Evolutionary conservation across 495 filamentous ascomycete species (phyloP).

Genomic region (Talaromyces ruber): DNA sequence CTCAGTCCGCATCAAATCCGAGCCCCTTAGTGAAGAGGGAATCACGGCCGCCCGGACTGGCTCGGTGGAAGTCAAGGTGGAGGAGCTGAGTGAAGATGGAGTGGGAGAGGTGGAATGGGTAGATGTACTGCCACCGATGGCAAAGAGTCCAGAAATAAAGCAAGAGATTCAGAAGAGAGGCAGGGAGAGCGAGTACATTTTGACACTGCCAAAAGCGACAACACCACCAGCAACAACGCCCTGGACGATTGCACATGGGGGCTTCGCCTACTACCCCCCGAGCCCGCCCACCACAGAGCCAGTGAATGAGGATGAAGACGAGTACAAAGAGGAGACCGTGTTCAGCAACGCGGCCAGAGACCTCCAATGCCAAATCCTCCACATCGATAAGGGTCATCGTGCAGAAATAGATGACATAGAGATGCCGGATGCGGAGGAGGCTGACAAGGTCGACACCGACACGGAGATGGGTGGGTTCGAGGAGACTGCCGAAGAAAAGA

Average conservation of each 20-base stretch:
- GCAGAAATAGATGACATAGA: background rate
- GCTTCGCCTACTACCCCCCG: background rate
- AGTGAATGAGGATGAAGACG: background rate
- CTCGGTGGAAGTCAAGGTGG: background rate
- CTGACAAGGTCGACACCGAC: background rate
- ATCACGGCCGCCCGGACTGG: background rate
- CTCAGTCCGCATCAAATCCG: background rate
- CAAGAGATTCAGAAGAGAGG: background rate
- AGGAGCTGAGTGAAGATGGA: background rate
- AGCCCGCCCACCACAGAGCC: background rate
- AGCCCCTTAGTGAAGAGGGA: background rate
- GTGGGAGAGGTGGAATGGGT: background rate
- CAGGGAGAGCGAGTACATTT: background rate
- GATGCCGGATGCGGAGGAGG: background rate
- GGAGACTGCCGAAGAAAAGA: background rate
- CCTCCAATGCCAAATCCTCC: background rate
- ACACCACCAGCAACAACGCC: background rate
- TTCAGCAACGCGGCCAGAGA: background rate
- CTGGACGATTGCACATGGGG: background rate
- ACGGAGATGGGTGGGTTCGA: background rate
- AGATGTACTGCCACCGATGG: background rate
- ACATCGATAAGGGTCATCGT: background rate
- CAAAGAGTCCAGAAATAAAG: background rate
- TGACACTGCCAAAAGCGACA: background rate
- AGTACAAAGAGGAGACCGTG: background rate